Evolutionary conservation across 331 rosid genomes (phyloP).

Genomic region (Malus hybrid): DNA sequence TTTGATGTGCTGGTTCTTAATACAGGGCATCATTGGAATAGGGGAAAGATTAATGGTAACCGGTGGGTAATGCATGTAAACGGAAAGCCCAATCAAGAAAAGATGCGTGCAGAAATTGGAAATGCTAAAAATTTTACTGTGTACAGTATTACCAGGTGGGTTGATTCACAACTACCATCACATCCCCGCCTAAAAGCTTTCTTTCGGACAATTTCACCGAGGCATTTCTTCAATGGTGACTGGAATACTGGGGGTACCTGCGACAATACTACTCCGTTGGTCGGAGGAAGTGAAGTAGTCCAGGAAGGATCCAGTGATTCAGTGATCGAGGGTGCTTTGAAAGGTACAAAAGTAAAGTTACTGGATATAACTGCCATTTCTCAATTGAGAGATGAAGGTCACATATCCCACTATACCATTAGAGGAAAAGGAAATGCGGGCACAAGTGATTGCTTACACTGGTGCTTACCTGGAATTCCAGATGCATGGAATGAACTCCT

Average conservation of each 20-base stretch:
- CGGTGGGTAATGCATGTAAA: conserved; percentile 77
- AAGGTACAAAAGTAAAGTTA: conserved; percentile 66
- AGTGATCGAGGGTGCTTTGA: conserved; percentile 53
- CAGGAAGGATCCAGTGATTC: conserved; percentile 61
- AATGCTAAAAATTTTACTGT: conserved; percentile 74
- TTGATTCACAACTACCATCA: conserved; percentile 57
- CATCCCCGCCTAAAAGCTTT: conserved; percentile 68
- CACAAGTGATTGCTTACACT: conserved; percentile 83
- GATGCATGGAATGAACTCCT: conserved; percentile 97
- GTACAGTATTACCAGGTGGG: conserved; percentile 56
- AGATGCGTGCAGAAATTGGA: conserved; percentile 38
- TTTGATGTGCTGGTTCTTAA: conserved; percentile 83
- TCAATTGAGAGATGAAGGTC: conserved; percentile 86
- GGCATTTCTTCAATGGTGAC: conserved; percentile 83
- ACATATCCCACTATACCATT: conserved; percentile 58
- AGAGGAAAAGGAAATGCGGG: conserved; percentile 53
- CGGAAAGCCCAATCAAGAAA: conserved; percentile 56
- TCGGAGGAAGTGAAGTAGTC: conserved; percentile 52
- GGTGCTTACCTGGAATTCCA: conserved; percentile 95
- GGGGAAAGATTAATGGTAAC: conserved; percentile 72
- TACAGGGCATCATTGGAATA: conserved; percentile 96
- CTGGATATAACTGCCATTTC: conserved; percentile 81
- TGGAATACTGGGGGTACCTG: conserved; percentile 92
- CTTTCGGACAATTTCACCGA: conserved; percentile 84
- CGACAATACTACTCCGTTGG: conserved; percentile 64